Base-by-base conservation (phyloP, 169 alveolate genomes). In the Perkinsus olseni region DNA sequence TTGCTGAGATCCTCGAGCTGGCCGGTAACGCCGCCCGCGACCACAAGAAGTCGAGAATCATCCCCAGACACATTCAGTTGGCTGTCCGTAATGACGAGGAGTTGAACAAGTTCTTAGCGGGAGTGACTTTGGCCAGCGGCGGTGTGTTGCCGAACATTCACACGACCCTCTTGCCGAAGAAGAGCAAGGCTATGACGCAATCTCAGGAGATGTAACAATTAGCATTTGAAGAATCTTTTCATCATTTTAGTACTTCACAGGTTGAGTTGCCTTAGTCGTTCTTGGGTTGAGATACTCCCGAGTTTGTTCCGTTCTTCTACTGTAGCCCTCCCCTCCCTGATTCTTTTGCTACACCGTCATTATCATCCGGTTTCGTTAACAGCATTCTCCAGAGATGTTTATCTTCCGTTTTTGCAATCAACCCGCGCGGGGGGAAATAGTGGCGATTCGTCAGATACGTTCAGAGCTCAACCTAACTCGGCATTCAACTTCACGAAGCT, bases 31-130 rank as follows among this genome's bases (percentile, higher is more conserved):
- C 99, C 91, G 99, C 99, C 51, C 97, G 99, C 94, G 99, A 98
- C 94, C 96, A 98, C 96, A 98, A 99, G 97, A 99, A 98, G 96
- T 97, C 99, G 91, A 97, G 99, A 96, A 98, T 98, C 91, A 97
- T 97, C 92, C 99, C 99, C 94, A 97, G 99, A 96, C 99, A 98
- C 97, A 98, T 99, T 93, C 99, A 98, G 95, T 96, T 99, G 93
- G 99, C 99, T 93, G 97, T 99, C 93, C 97, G 99, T 96, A 98
- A 98, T 96, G 99, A 99, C 96, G 99, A 98, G 95, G 99, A 99
- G 96, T 98, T 99, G 93, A 97, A 98, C 98, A 98, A 98, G 96
- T 98, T 98, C 94, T 96, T 99, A 96, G 99, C 99, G 37, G 99
- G 99, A 93, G 98, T 99, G 92, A 98, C 99, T 95, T 98, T 99